Evolutionary conservation across 2,329 filamentous ascomycete species (phyloP), one percentile per base, ranked within the genome.

Genomic region (Aspergillus candidus): DNA sequence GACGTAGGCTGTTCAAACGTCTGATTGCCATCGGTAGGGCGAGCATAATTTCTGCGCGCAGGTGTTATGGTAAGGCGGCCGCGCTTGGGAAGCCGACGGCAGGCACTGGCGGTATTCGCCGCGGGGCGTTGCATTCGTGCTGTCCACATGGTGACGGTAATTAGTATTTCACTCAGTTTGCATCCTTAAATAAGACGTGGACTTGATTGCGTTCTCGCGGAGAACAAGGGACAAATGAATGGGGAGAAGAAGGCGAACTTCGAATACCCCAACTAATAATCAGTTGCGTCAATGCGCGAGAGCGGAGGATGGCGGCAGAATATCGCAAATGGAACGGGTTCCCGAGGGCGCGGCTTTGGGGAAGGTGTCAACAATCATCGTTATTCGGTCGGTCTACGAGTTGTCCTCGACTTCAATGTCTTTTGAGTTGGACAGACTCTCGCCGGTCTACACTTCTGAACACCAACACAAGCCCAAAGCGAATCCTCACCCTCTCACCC

Each of bases 241-340:
- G 22, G 10, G 22, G 22, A 27, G 22, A 44, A 13, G 11, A 12
- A 42, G 35, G 31, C 17, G 33, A 30, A 7, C 32, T 30, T 22
- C 35, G 39, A 41, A 27, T 31, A 41, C 33, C 36, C 39, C 48
- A 47, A 48, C 43, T 46, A 47, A 54, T 55, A 51, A 46, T 50
- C 33, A 33, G 50, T 58, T 63, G 56, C 56, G 50, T 61, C 56
- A 59, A 46, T 43, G 44, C 48, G 39, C 49, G 41, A 17, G 54
- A 47, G 59, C 62, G 61, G 62, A 55, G 41, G 38, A 34, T 22
- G 27, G 34, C 38, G 64, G 65, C 65, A 68, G 62, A 68, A 68
- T 61, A 53, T 35, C 47, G 52, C 49, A 53, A 2, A 51, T 46
- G 44, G 46, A 55, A 44, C 48, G n/a, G 50, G 52, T 44, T 52